Conservation (phyloP, 495 filamentous ascomycete genomes). For the Penicillium psychrofluorescens region DNA sequence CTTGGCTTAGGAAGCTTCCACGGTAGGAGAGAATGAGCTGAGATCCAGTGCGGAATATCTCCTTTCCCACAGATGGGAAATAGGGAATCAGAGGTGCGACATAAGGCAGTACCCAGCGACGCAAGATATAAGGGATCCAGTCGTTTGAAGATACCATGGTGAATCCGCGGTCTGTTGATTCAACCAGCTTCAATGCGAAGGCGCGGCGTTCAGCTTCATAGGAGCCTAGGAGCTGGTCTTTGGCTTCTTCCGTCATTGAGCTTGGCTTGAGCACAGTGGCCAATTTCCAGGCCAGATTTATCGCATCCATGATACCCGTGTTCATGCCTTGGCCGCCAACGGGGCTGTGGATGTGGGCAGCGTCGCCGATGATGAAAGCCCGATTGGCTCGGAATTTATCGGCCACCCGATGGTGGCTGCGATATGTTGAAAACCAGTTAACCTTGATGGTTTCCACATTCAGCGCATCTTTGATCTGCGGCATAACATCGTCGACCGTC, state of each 20-base stretch:
- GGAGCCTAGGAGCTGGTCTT: slow-evolving; percentile 36
- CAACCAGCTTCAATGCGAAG: slow-evolving; percentile 22
- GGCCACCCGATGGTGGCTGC: slow-evolving; percentile 26
- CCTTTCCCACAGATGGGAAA: slow-evolving; percentile 9
- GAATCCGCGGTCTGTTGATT: slow-evolving; percentile 26
- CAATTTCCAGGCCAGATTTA: slow-evolving; percentile 54
- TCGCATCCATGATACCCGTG: slow-evolving; percentile 50
- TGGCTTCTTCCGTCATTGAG: slow-evolving; percentile 23
- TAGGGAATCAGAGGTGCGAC: slow-evolving; percentile 14
- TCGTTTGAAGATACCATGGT: slow-evolving; percentile 14
- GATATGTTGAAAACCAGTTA: slow-evolving; percentile 31
- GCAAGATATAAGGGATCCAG: slow-evolving; percentile 17
- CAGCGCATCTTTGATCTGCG: slow-evolving; percentile 10
- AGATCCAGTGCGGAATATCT: slow-evolving; percentile 20
- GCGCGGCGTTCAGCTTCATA: slow-evolving; percentile 44
- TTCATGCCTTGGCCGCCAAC: slow-evolving; percentile 56
- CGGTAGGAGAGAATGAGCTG: slow-evolving; percentile 27
- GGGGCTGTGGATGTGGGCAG: slow-evolving; percentile 52
- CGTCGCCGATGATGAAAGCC: slow-evolving; percentile 32
- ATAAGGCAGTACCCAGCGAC: slow-evolving; percentile 24
- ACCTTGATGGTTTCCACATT: slow-evolving; percentile 21
- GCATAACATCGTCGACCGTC: slow-evolving; percentile 22
- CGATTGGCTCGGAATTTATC: slow-evolving; percentile 19
- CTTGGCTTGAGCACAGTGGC: slow-evolving; percentile 33
- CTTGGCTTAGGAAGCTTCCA: slow-evolving; percentile 11